Conservation (phyloP, 129 eudicot genomes). For the Smallanthus sonchifolius region DNA sequence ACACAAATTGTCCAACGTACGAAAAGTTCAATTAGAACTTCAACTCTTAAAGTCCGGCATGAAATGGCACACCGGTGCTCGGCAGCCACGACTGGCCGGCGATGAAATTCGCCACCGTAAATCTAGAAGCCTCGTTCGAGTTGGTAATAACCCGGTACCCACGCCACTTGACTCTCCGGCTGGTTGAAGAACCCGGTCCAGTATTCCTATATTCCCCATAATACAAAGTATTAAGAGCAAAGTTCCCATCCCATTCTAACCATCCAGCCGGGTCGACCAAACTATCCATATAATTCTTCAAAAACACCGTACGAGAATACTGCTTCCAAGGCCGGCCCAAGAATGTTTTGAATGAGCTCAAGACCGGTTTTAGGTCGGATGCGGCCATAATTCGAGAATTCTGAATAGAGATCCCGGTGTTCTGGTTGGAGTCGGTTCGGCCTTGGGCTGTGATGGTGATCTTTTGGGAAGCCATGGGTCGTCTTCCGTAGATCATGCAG, state of each 20-base stretch:
- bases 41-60: conserved; percentile 30
- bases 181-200: conserved; percentile 55
- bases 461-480: conserved; percentile 41
- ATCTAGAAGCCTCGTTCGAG: conserved; percentile 42
- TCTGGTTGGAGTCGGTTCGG: conserved; percentile 47
- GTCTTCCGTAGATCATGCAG: conserved; percentile 56
- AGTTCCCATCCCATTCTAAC: conserved; percentile 55
- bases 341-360: conserved; percentile 31
- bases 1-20: not conserved
- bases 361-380: conserved; percentile 46
- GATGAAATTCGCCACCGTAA: conserved; percentile 44
- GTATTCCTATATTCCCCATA: conserved; percentile 58
- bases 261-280: conserved; percentile 60
- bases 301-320: conserved; percentile 57
- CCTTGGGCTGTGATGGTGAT: conserved; percentile 64
- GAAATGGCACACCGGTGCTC: conserved; percentile 49
- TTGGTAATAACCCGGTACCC: conserved; percentile 48
- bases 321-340: conserved; percentile 71
- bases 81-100: conserved; percentile 61
- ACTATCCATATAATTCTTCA: conserved; percentile 43
- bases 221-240: conserved; percentile 46
- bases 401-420: conserved; percentile 58
- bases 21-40: not conserved
- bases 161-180: conserved; percentile 50
- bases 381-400: conserved; percentile 57